Evolutionary conservation across 2,329 filamentous ascomycete genomes (phyloP).

Genomic region (Fusarium sp.): DNA sequence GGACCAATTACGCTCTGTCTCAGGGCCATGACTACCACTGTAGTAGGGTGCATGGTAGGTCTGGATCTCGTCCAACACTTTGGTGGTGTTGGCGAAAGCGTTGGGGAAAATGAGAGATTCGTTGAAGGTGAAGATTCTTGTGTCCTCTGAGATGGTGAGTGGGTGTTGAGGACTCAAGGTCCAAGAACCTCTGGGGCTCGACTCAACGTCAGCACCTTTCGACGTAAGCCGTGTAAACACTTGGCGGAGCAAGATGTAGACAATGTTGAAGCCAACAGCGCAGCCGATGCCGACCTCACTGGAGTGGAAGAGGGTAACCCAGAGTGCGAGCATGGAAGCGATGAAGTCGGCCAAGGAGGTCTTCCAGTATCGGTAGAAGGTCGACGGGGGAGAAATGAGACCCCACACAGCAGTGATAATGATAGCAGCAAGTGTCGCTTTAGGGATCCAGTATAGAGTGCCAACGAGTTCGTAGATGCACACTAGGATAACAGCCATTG

Average conservation of each 20-base stretch:
- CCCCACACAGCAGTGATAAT: conserved; percentile 77
- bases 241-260: conserved; percentile 72
- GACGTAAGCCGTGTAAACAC: conserved; percentile 64
- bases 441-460: conserved; percentile 78
- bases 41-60: conserved; percentile 61
- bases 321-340: conserved; percentile 74
- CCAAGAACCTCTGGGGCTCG: conserved; percentile 48
- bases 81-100: conserved; percentile 66
- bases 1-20: conserved; percentile 67
- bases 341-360: conserved; percentile 76
- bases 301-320: conserved; percentile 74
- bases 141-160: conserved; percentile 61
- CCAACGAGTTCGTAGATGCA: conserved; percentile 74
- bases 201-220: conserved; percentile 50
- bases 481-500: conserved; percentile 72
- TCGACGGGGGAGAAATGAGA: conserved; percentile 70
- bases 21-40: conserved; percentile 51
- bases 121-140: conserved; percentile 70
- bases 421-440: conserved; percentile 75
- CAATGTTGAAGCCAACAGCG: conserved; percentile 75
- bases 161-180: conserved; percentile 34
- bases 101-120: conserved; percentile 75
- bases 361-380: conserved; percentile 76
- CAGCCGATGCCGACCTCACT: conserved; percentile 73
- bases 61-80: conserved; percentile 65